Evolutionary conservation across 306 rosid species (phyloP).

Genomic region (Cucurbita pepo): DNA sequence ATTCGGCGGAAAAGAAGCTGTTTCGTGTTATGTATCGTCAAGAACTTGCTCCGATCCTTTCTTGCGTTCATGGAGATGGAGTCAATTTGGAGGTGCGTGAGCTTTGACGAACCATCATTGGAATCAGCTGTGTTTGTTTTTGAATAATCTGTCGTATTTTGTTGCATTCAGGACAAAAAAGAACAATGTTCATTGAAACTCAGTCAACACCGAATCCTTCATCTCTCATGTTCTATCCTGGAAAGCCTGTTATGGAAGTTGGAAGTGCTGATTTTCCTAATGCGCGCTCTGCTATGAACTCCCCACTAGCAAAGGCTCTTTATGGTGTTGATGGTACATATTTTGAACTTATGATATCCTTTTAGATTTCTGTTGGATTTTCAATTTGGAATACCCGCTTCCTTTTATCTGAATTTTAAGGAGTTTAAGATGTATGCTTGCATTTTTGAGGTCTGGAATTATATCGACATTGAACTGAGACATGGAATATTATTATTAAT

Average conservation of each 20-base stretch:
- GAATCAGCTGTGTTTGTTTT: background rate
- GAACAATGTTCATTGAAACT: conserved; percentile 52
- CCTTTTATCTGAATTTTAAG: background rate
- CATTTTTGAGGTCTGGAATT: no score
- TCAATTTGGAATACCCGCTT: background rate
- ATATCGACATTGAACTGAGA: no score
- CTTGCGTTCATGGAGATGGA: conserved; percentile 15
- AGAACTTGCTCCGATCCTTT: conserved; percentile 11
- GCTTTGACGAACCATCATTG: background rate
- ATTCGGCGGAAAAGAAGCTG: background rate
- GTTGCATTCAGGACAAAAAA: conserved; percentile 38
- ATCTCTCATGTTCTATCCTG: conserved; percentile 55
- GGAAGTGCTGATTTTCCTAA: conserved; percentile 93
- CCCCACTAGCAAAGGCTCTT: conserved; percentile 72
- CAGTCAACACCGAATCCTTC: conserved; percentile 59
- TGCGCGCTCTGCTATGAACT: conserved; percentile 69
- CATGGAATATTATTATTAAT: no score
- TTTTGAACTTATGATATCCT: background rate
- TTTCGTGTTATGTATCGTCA: conserved; percentile 6
- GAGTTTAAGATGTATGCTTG: no score
- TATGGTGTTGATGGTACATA: conserved; percentile 57
- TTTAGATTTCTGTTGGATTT: background rate
- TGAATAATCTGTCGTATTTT: background rate
- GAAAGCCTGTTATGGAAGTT: conserved; percentile 72
- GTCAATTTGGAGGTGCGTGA: conserved; percentile 20